A percentile compares a stretch with the other conserved stretches of the same genome.
Evolutionary conservation across 139 green algal species (phyloP).

Genomic region (Chlorella sp.): DNA sequence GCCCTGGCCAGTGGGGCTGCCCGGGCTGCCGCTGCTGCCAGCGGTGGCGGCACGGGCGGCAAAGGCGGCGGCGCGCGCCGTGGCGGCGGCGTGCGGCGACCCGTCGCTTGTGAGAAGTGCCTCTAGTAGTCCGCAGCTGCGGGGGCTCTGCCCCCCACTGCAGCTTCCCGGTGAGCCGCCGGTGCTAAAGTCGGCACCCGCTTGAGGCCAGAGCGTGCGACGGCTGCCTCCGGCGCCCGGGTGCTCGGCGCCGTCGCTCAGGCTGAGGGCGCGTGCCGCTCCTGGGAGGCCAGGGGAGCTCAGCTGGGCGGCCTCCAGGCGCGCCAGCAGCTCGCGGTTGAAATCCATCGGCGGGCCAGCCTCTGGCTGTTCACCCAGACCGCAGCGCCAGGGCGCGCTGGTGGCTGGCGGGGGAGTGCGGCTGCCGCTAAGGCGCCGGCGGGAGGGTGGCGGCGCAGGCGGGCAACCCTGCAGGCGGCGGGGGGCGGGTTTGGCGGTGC

Average conservation of each 20-base stretch:
- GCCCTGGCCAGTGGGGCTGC: background rate
- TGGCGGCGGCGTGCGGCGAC: conserved; percentile 2
- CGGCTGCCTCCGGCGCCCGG: background rate
- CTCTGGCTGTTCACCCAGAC: too few relatives aligned
- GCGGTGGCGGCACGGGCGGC: background rate
- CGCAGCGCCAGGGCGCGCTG: too few relatives aligned
- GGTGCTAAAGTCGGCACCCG: background rate
- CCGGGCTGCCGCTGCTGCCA: background rate
- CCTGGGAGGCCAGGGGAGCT: background rate
- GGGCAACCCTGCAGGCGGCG: too few relatives aligned
- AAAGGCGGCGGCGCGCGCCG: background rate
- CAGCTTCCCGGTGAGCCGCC: background rate
- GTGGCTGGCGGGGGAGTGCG: too few relatives aligned
- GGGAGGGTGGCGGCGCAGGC: too few relatives aligned
- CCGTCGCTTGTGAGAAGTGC: conserved; percentile 15
- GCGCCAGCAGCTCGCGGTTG: conserved; percentile 13
- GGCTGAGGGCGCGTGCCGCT: background rate
- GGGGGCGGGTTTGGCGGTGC: too few relatives aligned
- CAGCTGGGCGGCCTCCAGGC: conserved; percentile 22
- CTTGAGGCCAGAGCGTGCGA: background rate
- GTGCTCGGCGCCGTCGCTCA: background rate
- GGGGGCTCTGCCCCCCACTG: conserved; percentile 6
- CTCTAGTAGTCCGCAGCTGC: conserved; percentile 20
- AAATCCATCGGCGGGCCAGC: too few relatives aligned
- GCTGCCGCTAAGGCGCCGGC: too few relatives aligned